Evolutionary conservation across 148 eudicot genomes (phyloP).

Genomic region (Mesembryanthemum crystallinum): DNA sequence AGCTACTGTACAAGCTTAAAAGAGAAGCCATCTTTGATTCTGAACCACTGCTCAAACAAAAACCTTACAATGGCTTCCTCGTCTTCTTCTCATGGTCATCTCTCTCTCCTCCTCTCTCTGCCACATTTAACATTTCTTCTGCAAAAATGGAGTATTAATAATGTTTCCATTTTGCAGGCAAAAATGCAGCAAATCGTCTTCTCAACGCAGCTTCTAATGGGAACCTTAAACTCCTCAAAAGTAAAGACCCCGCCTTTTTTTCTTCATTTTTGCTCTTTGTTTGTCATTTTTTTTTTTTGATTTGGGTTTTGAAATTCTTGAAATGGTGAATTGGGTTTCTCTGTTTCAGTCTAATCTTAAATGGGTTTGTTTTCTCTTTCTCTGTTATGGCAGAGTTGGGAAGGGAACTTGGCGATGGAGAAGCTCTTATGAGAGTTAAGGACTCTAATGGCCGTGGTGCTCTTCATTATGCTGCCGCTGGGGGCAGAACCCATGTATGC

Average conservation of each 20-base stretch:
- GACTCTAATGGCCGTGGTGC: not conserved
- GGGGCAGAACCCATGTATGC: slow-evolving; percentile 17
- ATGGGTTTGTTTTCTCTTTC: not conserved
- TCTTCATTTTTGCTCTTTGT: too few species aligned
- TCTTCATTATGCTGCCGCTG: slow-evolving; percentile 19
- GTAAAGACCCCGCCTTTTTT: not conserved
- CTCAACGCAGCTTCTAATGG: slow-evolving; percentile 1
- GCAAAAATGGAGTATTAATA: too few species aligned
- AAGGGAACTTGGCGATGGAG: not conserved
- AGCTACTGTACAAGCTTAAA: too few species aligned
- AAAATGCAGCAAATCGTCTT: not conserved
- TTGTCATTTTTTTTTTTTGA: not conserved
- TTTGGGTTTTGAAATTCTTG: not conserved
- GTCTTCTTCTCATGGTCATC: too few species aligned
- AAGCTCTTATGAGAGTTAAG: not conserved
- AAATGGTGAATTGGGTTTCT: slow-evolving; percentile 14
- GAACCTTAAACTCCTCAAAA: slow-evolving; percentile 6
- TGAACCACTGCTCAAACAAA: too few species aligned
- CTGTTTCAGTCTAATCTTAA: not conserved
- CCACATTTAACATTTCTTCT: too few species aligned
- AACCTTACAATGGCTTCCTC: too few species aligned
- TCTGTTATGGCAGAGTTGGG: not conserved
- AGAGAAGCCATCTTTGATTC: too few species aligned
- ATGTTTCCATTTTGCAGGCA: slow-evolving; percentile 7
- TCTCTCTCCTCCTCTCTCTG: too few species aligned